phyloP scores from a whole-genome alignment of 2,329 filamentous ascomycete species.

The Cladophialophora immunda region DNA sequence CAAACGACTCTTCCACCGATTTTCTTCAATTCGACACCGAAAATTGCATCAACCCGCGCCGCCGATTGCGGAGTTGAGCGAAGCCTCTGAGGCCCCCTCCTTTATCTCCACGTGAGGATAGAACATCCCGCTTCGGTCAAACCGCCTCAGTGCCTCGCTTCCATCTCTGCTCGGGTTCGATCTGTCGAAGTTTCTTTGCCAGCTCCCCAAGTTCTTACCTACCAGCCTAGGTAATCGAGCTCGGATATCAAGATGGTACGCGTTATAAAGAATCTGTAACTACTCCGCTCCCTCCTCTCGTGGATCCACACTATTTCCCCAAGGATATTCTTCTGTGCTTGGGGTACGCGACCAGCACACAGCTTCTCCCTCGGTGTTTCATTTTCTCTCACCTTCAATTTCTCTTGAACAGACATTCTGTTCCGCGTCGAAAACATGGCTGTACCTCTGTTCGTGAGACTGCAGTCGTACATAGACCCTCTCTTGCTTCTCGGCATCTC shows the following conservation, averaged over 20 bases:
- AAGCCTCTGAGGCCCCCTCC: neutral
- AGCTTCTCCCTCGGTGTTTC: neutral
- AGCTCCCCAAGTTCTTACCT: neutral
- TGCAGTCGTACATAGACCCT: slow-evolving; percentile 30
- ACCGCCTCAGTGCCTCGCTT: too few relatives aligned
- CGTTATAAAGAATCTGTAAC: neutral
- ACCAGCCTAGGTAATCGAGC: neutral
- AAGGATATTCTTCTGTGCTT: neutral
- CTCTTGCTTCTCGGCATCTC: slow-evolving; percentile 32
- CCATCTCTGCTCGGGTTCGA: neutral
- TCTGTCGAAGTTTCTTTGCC: neutral
- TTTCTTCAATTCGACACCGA: slow-evolving; percentile 19
- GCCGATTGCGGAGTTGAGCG: slow-evolving; percentile 30
- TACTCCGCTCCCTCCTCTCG: neutral
- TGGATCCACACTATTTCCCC: neutral
- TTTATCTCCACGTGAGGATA: slow-evolving; percentile 19
- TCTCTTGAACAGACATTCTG: neutral
- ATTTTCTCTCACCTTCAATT: neutral
- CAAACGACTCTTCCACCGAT: slow-evolving; percentile 12
- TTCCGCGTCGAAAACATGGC: slow-evolving; percentile 16
- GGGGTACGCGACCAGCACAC: neutral
- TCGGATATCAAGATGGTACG: neutral
- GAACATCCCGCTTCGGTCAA: too few relatives aligned
- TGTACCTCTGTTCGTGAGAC: slow-evolving; percentile 19
- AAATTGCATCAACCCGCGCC: slow-evolving; percentile 23